Conservation (phyloP, 2,329 filamentous ascomycete genomes). For the Knoxdaviesia capensis region DNA sequence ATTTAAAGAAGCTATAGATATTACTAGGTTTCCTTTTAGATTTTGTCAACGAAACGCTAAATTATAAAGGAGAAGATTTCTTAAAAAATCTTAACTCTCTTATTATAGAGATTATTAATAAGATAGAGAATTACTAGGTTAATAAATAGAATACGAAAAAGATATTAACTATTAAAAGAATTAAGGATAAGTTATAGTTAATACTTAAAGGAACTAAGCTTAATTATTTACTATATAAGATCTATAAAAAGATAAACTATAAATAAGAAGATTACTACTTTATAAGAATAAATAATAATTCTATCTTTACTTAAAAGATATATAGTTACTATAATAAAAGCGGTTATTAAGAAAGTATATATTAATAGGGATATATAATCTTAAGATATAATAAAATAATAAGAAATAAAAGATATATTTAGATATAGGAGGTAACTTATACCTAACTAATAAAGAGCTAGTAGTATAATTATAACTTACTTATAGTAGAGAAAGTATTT, state of each 20-base stretch:
- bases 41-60: neutral
- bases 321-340: neutral
- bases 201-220: neutral
- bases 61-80: too few species aligned
- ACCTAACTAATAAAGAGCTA: too few species aligned
- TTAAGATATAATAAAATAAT: too few species aligned
- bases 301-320: neutral
- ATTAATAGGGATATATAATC: neutral
- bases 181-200: neutral
- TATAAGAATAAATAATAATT: neutral
- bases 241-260: neutral
- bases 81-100: neutral
- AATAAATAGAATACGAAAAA: neutral
- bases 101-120: too few species aligned
- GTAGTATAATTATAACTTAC: too few species aligned
- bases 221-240: neutral
- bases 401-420: too few species aligned
- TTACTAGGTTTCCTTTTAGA: neutral
- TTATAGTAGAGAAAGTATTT: too few species aligned
- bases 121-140: neutral
- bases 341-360: neutral
- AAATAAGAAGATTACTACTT: neutral
- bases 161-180: neutral
- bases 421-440: too few species aligned
- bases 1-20: neutral